phyloP scores from a whole-genome alignment of 148 eudicot species.

The Chenopodium suecicum region DNA sequence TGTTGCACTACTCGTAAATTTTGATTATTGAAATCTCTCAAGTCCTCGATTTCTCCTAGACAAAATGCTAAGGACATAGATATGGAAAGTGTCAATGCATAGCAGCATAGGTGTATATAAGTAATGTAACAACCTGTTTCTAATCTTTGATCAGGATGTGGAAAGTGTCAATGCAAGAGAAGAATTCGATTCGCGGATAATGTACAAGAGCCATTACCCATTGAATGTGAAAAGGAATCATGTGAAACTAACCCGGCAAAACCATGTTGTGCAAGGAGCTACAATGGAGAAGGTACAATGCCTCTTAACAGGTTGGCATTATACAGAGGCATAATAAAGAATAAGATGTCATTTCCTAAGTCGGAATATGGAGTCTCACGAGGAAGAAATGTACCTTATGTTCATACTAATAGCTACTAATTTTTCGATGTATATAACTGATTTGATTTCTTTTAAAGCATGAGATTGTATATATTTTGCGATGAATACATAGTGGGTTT shows the following conservation, averaged over 20 bases:
- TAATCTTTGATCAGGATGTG: conserved; percentile 15
- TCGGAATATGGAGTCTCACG: conserved; percentile 30
- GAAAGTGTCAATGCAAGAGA: conserved; percentile 42
- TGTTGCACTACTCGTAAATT: too few relatives aligned
- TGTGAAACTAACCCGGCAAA: conserved; percentile 3
- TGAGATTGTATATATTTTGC: too few relatives aligned
- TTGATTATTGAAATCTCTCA: too few relatives aligned
- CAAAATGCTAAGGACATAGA: too few relatives aligned
- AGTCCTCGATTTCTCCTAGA: too few relatives aligned
- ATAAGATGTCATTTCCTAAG: conserved; percentile 26
- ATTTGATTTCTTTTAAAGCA: not conserved
- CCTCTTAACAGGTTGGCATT: conserved; percentile 62
- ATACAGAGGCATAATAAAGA: conserved; percentile 54
- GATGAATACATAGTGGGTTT: too few relatives aligned
- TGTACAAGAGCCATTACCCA: conserved; percentile 16
- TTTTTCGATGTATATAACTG: not conserved
- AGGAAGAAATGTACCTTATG: conserved; percentile 20
- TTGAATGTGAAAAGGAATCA: not conserved
- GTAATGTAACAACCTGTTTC: too few relatives aligned
- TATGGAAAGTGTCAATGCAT: too few relatives aligned
- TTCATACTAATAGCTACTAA: conserved; percentile 8
- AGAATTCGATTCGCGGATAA: conserved; percentile 41
- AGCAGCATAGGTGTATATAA: too few relatives aligned
- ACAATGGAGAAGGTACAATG: conserved; percentile 34
- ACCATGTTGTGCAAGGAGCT: conserved; percentile 16